These are phyloP conservation scores for Pyrenula aspistea DNA, from an alignment of 495 filamentous ascomycete species.

Conservation along the genomic window DNA sequence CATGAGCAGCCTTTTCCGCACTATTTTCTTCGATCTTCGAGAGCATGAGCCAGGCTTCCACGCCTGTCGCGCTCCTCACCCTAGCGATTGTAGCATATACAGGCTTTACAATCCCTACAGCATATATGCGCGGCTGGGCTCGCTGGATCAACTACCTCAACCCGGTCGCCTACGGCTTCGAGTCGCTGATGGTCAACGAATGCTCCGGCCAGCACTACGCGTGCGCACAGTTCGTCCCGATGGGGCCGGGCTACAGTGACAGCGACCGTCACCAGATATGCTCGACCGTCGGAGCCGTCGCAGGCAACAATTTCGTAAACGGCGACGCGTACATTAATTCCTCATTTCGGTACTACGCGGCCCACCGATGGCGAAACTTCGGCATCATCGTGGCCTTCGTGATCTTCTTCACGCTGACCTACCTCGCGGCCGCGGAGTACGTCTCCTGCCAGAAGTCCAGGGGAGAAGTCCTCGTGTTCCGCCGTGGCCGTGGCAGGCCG, in stretches of 20 bases:
- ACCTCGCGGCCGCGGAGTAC: constrained; percentile 62
- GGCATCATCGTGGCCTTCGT: constrained; percentile 71
- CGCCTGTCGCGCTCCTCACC: constrained; percentile 72
- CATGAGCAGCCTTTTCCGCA: constrained; percentile 76
- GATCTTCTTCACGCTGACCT: constrained; percentile 49
- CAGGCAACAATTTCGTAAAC: constrained; percentile 41
- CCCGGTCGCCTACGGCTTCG: constrained; percentile 78
- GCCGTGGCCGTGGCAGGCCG: constrained; percentile 24
- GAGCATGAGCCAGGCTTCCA: constrained; percentile 76
- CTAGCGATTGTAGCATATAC: constrained; percentile 78
- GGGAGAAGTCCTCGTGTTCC: constrained; percentile 76
- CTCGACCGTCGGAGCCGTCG: constrained; percentile 44
- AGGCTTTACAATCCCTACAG: constrained; percentile 72
- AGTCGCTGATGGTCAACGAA: constrained; percentile 84
- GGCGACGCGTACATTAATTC: constrained; percentile 60
- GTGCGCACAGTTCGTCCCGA: constrained; percentile 53
- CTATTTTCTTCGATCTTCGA: constrained; percentile 69
- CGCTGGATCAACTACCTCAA: constrained; percentile 83
- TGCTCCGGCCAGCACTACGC: constrained; percentile 53
- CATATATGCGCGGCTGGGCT: constrained; percentile 66
- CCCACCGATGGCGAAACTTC: constrained; percentile 68
- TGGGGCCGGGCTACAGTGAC: constrained; percentile 35
- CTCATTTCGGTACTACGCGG: constrained; percentile 45
- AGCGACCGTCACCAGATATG: constrained; percentile 37
- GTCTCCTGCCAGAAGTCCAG: constrained; percentile 71